These are phyloP conservation scores for Malassezia slooffiae DNA, from an alignment of 1,284 basidiomycete species.

Conservation along the genomic window DNA sequence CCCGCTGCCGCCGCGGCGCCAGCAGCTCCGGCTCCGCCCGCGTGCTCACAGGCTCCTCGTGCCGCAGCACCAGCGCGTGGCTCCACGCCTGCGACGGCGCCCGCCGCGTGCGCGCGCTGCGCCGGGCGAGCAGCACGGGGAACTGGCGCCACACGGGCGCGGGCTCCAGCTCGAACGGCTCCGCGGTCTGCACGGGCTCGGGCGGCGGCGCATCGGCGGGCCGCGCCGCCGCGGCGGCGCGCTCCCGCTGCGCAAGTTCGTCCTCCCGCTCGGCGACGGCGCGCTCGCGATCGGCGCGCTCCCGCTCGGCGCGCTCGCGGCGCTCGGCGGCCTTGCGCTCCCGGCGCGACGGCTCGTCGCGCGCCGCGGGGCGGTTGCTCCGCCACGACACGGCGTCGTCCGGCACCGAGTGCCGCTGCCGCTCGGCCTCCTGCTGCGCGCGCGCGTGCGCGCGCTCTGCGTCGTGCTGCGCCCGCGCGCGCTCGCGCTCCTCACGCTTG, in stretches of 20 bases:
- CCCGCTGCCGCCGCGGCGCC: background rate
- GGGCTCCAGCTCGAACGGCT: background rate
- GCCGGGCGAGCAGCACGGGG: slow-evolving; percentile 2
- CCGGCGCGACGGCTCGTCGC: background rate
- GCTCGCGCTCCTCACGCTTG: slow-evolving; percentile 16
- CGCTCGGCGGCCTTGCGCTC: background rate
- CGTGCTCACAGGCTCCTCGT: slow-evolving; percentile 1
- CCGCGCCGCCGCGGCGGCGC: background rate
- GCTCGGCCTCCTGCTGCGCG: background rate
- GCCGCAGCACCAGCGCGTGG: slow-evolving; percentile 1
- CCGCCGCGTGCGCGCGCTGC: background rate
- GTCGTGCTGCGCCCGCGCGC: slow-evolving; percentile 9
- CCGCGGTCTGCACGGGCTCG: slow-evolving; percentile 1
- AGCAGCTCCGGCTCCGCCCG: background rate
- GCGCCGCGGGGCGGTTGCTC: background rate
- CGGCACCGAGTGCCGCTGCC: background rate
- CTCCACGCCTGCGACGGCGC: background rate
- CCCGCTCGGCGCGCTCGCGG: slow-evolving; percentile 1
- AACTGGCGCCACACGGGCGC: slow-evolving; percentile 16
- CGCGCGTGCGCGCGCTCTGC: background rate
- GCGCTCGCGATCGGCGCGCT: background rate
- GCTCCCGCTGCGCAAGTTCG: too few species aligned
- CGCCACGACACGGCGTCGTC: too few species aligned
- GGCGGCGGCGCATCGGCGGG: background rate
- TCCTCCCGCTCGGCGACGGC: background rate